These are phyloP conservation scores for Coemansia umbellata DNA, from an alignment of 192 early-diverging fungal genomes.

Conservation along the genomic window DNA sequence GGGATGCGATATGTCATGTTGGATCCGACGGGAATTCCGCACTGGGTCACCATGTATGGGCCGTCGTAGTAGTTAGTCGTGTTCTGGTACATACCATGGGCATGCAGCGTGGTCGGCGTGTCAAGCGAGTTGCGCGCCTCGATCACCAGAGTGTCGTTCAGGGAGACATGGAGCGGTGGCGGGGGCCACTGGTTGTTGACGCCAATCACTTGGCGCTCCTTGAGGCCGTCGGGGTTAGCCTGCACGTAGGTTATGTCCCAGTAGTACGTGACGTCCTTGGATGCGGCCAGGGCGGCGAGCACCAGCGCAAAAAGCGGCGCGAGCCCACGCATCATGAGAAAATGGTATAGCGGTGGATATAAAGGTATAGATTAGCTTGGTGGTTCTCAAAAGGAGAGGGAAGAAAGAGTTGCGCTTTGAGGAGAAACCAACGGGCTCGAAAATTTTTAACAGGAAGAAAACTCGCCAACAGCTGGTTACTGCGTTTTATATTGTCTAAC, in stretches of 20 bases:
- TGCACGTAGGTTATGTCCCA: conserved; percentile 67
- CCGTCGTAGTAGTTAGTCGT: conserved; percentile 71
- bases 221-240: conserved; percentile 65
- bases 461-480: too few relatives aligned
- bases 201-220: conserved; percentile 62
- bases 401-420: too few relatives aligned
- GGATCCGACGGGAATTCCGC: conserved; percentile 64
- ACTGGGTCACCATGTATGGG: conserved; percentile 66
- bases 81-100: conserved; percentile 80
- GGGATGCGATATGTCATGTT: conserved; percentile 69
- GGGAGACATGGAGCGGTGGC: conserved; percentile 30
- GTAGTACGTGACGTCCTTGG: conserved; percentile 60
- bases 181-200: conserved; percentile 67
- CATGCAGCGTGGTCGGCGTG: conserved; percentile 62
- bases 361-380: too few relatives aligned
- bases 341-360: too few relatives aligned
- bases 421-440: too few relatives aligned
- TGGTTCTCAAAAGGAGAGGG: too few relatives aligned
- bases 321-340: too few relatives aligned
- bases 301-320: neutral
- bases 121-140: conserved; percentile 58
- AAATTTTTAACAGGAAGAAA: too few relatives aligned
- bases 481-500: too few relatives aligned
- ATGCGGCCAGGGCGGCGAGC: conserved; percentile 4
- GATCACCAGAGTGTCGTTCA: conserved; percentile 41